Base-by-base conservation (phyloP, 2,329 filamentous ascomycete species). In the Arthroderma uncinatum region DNA sequence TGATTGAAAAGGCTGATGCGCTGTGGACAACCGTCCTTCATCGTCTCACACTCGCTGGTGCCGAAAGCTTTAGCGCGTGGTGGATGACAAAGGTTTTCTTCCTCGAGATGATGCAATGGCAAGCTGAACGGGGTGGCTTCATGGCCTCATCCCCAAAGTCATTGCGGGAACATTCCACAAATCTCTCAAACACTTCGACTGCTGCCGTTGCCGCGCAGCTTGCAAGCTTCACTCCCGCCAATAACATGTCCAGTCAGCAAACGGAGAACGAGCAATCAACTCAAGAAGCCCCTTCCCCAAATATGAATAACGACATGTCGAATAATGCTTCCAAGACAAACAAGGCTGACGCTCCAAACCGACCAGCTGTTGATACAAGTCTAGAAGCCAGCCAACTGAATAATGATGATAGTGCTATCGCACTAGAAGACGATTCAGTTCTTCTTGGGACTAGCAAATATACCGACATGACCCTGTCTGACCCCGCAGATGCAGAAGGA, bases 71-170 rank as follows among this genome's bases (percentile, higher is more conserved):
- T 59, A 75, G 74, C 62, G 72, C 73, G 4, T 76, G 74, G 74
- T 76, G 74, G 74, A 87, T 96, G 58, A 90, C 90, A 2, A 95
- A 96, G 70, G 91, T 92, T 58, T 97, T 92, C 79, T 82, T 96
- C 55, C 91, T 96, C 66, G 92, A 97, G 73, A 94, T 95, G 88
- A 83, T 90, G 53, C 80, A 86, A 58, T 96, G 94, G 79, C 78
- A 95, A 63, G 89, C 89, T 0, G 89, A 94, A 65, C 85, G 91
- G 64, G 92, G 91, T 54, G 92, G 92, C 0, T 96, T 96, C 67
- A 84, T 96, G 76, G 78, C 78, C 33, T 76, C 78, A 60, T 70
- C 71, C 2, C 73, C 73, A 1, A 67, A 64, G 44, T 67, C 68
- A 23, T 58, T 71, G 53, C 68, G 68, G 48, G 65, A 61, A 42